These are phyloP conservation scores for Scleromitrula shiraiana DNA, from an alignment of 2,329 filamentous ascomycete genomes.

Conservation along the genomic window DNA sequence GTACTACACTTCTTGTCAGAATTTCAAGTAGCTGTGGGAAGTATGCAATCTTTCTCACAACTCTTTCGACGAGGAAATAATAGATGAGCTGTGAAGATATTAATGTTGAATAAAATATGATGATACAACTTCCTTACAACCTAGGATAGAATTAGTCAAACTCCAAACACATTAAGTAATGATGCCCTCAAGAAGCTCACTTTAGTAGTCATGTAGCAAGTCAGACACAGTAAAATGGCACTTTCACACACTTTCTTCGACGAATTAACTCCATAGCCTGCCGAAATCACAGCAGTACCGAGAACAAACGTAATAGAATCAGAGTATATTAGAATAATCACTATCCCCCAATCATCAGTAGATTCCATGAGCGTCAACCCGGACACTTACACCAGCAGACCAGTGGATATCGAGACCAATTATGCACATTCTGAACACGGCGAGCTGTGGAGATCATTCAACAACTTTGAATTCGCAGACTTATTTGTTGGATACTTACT, in stretches of 20 bases:
- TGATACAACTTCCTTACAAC: not conserved
- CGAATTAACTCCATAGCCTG: conserved; percentile 48
- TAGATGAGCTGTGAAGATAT: conserved; percentile 41
- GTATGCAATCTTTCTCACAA: conserved; percentile 31
- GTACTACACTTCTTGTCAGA: conserved; percentile 16
- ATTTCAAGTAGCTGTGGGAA: not conserved
- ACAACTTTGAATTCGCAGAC: too few species aligned
- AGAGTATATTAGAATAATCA: conserved; percentile 50
- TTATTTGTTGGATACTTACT: conserved; percentile 12
- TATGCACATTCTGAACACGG: conserved; percentile 20
- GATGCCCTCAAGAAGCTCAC: conserved; percentile 28
- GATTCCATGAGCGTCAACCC: not conserved
- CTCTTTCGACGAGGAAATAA: conserved; percentile 56
- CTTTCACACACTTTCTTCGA: conserved; percentile 44
- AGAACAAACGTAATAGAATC: conserved; percentile 55
- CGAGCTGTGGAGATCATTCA: conserved; percentile 18
- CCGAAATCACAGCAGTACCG: conserved; percentile 47
- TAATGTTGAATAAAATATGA: too few species aligned
- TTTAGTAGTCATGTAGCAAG: conserved; percentile 57
- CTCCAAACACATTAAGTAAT: too few species aligned
- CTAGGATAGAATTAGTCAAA: not conserved
- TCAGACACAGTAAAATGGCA: conserved; percentile 51
- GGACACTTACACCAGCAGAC: conserved; percentile 24
- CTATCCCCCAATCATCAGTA: conserved; percentile 30
- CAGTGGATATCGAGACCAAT: conserved; percentile 21